Evolutionary conservation across 352 stramenopile genomes (phyloP), one percentile per base, ranked within the genome.

Genomic region (Phytophthora gonapodyides): DNA sequence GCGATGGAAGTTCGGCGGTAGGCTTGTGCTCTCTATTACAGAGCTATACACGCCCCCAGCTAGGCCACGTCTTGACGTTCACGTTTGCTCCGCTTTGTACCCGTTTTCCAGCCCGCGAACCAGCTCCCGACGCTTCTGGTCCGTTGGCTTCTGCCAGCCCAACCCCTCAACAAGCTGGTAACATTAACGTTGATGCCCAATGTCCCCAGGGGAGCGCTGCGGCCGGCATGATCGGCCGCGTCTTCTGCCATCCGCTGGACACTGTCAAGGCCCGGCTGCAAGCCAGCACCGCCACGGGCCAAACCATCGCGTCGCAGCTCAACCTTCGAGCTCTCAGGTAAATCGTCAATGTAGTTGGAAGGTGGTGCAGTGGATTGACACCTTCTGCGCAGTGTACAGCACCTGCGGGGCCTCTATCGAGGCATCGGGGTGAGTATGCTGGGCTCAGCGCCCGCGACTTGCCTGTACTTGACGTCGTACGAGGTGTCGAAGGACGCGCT

Each of bases 401-500:
- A 88, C n/a, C 35, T 93, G 24, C 80, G 83, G 7, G 89, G 94
- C 2, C 74, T 99, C 5, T 99, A 99, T 71, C 82, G 93, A 48
- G 97, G 97, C 3, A 90, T 99, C 56, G 94, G 92, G 15, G 93
- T 98, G 13, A 97, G 96, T 35, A 86, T 98, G 61, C 49, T 98
- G 19, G 95, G 95, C 9, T 98, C 96, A 11, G 97, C 96, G 40
- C 97, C 97, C 9, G 97, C 93, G 1, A 98, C 94, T 44, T 97
- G 97, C 61, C 68, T 99, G 5, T 99, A 99, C 78, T 73, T 99
- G 50, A 98, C 90, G 30, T 97, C 93, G 13, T 99, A 99, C 78
- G 96, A 99, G 60, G 75, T 94, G 36, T 87, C 69, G 21, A 92
- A 88, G 61, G 78, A 89, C 58, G 69, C 64, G 45, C 64, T 92